These are phyloP conservation scores for Penicillium occitanis DNA, from an alignment of 2,329 filamentous ascomycete species.

Conservation along the genomic window DNA sequence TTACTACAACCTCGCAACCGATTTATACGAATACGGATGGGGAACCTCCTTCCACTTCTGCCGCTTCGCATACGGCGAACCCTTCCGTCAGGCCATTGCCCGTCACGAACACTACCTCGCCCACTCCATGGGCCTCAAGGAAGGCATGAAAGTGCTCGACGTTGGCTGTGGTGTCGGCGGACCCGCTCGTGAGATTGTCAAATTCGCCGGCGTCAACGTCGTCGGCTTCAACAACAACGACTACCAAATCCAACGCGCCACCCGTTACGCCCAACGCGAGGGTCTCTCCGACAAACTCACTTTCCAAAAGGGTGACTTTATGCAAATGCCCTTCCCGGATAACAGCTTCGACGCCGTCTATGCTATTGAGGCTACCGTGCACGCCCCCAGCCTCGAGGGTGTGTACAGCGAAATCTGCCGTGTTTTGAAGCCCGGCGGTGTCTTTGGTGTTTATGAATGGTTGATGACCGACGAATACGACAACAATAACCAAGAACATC, in stretches of 20 bases:
- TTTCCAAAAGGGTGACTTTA: constrained; percentile 96
- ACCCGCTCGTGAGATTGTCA: constrained; percentile 91
- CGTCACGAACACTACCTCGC: constrained; percentile 98
- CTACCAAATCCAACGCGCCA: constrained; percentile 97
- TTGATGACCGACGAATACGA: constrained; percentile 96
- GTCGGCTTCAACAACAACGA: constrained; percentile 98
- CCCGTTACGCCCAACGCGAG: constrained; percentile 77
- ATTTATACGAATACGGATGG: constrained; percentile 97
- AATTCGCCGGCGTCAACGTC: constrained; percentile 87
- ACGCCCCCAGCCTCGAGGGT: constrained; percentile 84
- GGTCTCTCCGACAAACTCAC: constrained; percentile 74
- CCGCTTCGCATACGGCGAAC: constrained; percentile 82
- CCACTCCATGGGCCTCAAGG: constrained; percentile 78
- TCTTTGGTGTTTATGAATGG: constrained; percentile 98
- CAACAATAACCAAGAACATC: constrained; percentile 81
- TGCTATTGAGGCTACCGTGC: constrained; percentile 94
- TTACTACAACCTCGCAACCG: constrained; percentile 97
- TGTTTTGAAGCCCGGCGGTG: constrained; percentile 90
- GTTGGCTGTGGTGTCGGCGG: constrained; percentile 97
- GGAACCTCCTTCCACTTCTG: constrained; percentile 97
- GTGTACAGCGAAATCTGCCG: constrained; percentile 95
- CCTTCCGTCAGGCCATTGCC: constrained; percentile 87
- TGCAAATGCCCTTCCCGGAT: constrained; percentile 96
- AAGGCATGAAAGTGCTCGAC: constrained; percentile 86
- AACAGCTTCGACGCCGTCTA: constrained; percentile 94